Conservation (phyloP, 768 basidiomycete species). For the Pleurotus tuber-regium region DNA sequence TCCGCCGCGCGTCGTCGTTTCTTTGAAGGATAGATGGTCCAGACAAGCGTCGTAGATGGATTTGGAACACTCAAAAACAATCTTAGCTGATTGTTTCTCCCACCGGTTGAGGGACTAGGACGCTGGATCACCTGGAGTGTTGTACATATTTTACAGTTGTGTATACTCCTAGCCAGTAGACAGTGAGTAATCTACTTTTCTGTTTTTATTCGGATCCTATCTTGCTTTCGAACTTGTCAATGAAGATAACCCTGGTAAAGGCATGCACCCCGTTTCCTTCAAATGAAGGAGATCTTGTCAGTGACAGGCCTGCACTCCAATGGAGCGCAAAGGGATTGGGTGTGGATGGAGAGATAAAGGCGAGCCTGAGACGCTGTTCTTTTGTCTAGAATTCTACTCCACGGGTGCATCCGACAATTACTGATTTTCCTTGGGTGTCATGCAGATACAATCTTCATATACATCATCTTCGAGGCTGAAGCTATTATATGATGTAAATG, state of each 20-base stretch:
- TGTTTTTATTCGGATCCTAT: conserved; percentile 24
- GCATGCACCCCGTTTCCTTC: conserved; percentile 63
- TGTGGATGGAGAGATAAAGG: conserved; percentile 81
- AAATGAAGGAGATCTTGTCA: conserved; percentile 6
- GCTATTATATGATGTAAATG: too few relatives aligned
- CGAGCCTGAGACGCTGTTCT: conserved; percentile 70
- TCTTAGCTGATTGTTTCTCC: conserved; percentile 90
- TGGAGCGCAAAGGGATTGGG: conserved; percentile 40
- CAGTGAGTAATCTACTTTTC: conserved; percentile 10
- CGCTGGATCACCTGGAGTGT: conserved; percentile 89
- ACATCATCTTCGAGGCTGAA: too few relatives aligned
- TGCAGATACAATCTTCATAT: too few relatives aligned
- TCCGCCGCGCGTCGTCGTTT: conserved; percentile 36
- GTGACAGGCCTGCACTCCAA: conserved; percentile 19
- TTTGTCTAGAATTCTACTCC: too few relatives aligned
- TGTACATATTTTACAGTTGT: conserved; percentile 45
- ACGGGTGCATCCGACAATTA: too few relatives aligned
- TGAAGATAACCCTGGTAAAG: conserved; percentile 90
- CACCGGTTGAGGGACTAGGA: conserved; percentile 87
- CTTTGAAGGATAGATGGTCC: conserved; percentile 66
- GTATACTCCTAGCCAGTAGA: conserved; percentile 16
- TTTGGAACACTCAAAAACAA: conserved; percentile 78
- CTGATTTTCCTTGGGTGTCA: too few relatives aligned
- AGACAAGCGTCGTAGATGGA: conserved; percentile 86
- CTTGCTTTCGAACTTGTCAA: conserved; percentile 32